phyloP scores from a whole-genome alignment of 2,329 filamentous ascomycete species.

The Monosporascus sp. region DNA sequence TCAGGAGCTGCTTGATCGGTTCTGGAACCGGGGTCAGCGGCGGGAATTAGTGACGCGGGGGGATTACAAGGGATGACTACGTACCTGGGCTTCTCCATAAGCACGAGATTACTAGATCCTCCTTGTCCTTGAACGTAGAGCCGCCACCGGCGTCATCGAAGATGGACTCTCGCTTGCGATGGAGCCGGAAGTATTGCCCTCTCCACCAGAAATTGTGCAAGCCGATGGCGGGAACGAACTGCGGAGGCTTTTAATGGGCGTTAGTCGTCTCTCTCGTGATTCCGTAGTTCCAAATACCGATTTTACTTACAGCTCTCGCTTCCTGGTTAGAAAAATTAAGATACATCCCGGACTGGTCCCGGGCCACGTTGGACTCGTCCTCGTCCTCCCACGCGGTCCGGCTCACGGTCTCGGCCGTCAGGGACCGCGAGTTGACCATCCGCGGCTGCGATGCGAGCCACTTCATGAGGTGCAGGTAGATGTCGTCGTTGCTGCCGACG shows the following conservation, averaged over 20 bases:
- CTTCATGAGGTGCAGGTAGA: slow-evolving; percentile 53
- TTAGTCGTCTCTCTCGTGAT: neutral
- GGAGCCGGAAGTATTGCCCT: slow-evolving; percentile 44
- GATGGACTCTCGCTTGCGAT: slow-evolving; percentile 40
- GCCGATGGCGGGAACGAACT: slow-evolving; percentile 50
- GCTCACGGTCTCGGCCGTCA: slow-evolving; percentile 51
- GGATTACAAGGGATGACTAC: neutral
- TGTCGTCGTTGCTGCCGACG: slow-evolving; percentile 51
- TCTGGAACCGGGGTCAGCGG: slow-evolving; percentile 19
- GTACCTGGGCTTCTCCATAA: slow-evolving; percentile 42
- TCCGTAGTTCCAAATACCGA: neutral
- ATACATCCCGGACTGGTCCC: slow-evolving; percentile 33
- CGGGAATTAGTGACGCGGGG: no score
- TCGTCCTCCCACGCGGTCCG: slow-evolving; percentile 48
- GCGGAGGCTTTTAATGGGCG: slow-evolving; percentile 32
- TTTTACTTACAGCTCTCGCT: slow-evolving; percentile 38
- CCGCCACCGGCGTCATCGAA: slow-evolving; percentile 30
- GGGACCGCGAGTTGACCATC: slow-evolving; percentile 44
- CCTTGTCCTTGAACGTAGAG: slow-evolving; percentile 43
- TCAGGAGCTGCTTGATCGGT: slow-evolving; percentile 52
- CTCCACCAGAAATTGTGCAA: slow-evolving; percentile 50
- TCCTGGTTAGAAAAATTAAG: slow-evolving; percentile 57
- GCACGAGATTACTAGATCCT: slow-evolving; percentile 50
- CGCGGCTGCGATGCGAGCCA: slow-evolving; percentile 51
- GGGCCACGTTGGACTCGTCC: slow-evolving; percentile 26